These are phyloP conservation scores for Pleurotus citrinopileatus DNA, from an alignment of 768 basidiomycete genomes.

Conservation along the genomic window DNA sequence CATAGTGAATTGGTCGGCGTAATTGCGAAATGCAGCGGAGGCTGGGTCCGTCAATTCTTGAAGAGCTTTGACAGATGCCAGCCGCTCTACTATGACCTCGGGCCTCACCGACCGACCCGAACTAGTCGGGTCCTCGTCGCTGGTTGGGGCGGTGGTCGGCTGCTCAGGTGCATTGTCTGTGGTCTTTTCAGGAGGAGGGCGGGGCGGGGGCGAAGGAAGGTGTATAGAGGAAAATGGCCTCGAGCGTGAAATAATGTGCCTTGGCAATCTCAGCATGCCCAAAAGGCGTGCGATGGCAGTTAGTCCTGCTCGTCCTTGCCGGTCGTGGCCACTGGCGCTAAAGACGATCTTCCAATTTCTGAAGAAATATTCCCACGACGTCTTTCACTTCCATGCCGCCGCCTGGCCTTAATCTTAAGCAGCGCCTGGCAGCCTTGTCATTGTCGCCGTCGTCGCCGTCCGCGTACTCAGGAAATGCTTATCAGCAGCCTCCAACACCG, in stretches of 20 bases:
- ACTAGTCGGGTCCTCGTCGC: background rate
- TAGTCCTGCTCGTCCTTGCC: background rate
- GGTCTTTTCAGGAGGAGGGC: slow-evolving; percentile 15
- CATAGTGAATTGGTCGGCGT: slow-evolving; percentile 56
- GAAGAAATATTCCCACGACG: slow-evolving; percentile 5
- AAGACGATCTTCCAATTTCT: background rate
- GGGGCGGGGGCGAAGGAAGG: background rate
- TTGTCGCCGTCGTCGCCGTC: slow-evolving; percentile 49
- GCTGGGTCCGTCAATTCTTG: slow-evolving; percentile 50
- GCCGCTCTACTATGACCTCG: background rate
- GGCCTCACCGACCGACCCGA: background rate
- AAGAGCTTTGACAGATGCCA: background rate
- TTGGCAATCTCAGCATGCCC: slow-evolving; percentile 6
- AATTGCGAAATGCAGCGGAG: slow-evolving; percentile 44
- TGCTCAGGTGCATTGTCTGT: slow-evolving; percentile 25
- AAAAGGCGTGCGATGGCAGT: background rate
- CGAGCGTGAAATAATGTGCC: background rate
- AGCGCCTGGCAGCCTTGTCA: slow-evolving; percentile 63
- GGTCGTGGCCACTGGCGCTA: background rate
- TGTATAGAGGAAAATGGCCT: background rate
- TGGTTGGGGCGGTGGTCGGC: background rate
- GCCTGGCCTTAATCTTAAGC: slow-evolving; percentile 51
- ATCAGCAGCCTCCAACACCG: slow-evolving; percentile 13
- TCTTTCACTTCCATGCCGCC: slow-evolving; percentile 21
- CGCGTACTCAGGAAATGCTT: slow-evolving; percentile 23